phyloP scores from a whole-genome alignment of 176 grass and related monocot species.

The Lolium multiflorum region DNA sequence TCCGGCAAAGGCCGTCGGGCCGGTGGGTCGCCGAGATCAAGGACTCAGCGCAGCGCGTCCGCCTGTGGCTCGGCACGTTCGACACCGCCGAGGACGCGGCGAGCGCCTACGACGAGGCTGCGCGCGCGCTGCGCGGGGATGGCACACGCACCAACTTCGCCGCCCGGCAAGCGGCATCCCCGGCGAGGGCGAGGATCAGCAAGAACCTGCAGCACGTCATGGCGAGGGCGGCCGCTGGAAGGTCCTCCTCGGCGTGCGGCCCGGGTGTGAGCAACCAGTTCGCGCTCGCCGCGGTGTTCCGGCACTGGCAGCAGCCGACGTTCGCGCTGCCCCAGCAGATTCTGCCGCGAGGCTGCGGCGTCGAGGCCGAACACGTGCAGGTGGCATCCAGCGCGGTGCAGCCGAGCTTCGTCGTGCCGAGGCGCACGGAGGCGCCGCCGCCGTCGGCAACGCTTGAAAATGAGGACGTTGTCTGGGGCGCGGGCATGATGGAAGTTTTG shows the following conservation, averaged over 20 bases:
- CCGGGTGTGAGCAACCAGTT: conserved; percentile 50
- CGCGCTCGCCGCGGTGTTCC: conserved; percentile 66
- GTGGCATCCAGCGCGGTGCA: conserved; percentile 47
- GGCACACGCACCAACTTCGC: conserved; percentile 72
- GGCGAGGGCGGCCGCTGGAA: conserved; percentile 45
- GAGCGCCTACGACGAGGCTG: conserved; percentile 76
- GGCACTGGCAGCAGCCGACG: conserved; percentile 4
- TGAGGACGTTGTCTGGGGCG: neutral
- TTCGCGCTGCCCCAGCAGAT: neutral
- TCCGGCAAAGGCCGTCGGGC: conserved; percentile 65
- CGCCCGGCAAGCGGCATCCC: neutral
- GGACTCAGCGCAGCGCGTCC: conserved; percentile 61
- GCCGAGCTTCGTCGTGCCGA: conserved; percentile 75
- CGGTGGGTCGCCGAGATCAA: conserved; percentile 78
- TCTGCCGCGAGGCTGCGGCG: neutral
- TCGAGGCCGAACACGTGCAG: neutral
- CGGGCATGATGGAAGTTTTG: neutral
- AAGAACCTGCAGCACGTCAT: conserved; percentile 59
- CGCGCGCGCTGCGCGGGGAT: conserved; percentile 54
- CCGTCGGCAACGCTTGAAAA: neutral
- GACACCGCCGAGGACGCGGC: conserved; percentile 74
- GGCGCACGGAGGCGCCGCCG: conserved; percentile 41
- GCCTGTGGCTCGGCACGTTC: conserved; percentile 91
- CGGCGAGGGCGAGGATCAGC: conserved; percentile 48
- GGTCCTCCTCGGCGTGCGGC: conserved; percentile 12